Evolutionary conservation across 352 stramenopile genomes (phyloP).

Genomic region (Phytophthora palmivora): DNA sequence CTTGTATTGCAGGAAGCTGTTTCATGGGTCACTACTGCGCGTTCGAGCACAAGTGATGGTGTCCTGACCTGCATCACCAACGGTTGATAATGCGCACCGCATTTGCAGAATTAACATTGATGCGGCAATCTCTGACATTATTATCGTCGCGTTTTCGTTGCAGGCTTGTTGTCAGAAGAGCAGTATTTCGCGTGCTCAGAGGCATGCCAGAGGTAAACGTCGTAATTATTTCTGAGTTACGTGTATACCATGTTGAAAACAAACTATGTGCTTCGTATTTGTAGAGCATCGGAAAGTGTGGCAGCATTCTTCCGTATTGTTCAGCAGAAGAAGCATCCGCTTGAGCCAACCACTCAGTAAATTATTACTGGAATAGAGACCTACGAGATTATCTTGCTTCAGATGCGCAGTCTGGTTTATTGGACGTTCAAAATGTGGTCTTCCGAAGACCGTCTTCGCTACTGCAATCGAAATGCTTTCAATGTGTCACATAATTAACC

Average conservation of each 20-base stretch:
- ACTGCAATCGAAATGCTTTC: too few species aligned
- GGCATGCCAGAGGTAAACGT: slow-evolving; percentile 77
- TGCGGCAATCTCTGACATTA: too few species aligned
- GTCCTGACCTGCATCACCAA: slow-evolving; percentile 82
- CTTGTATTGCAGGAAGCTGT: slow-evolving; percentile 49
- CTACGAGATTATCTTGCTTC: neutral
- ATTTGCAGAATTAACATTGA: slow-evolving; percentile 1
- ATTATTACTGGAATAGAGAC: slow-evolving; percentile 30
- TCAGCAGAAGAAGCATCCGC: slow-evolving; percentile 75
- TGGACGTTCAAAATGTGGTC: too few species aligned
- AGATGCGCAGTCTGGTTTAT: too few species aligned
- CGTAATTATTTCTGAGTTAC: neutral
- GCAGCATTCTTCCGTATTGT: slow-evolving; percentile 80
- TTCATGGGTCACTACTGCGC: slow-evolving; percentile 71
- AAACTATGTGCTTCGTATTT: slow-evolving; percentile 2
- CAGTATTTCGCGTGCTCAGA: slow-evolving; percentile 88
- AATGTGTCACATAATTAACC: slow-evolving; percentile 32
- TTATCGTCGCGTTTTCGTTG: neutral
- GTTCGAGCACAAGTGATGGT: slow-evolving; percentile 67
- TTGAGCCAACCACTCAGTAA: slow-evolving; percentile 33
- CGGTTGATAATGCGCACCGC: slow-evolving; percentile 31
- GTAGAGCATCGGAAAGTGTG: slow-evolving; percentile 76
- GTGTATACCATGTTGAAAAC: slow-evolving; percentile 4
- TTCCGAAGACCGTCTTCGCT: too few species aligned
- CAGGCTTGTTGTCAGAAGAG: slow-evolving; percentile 76